Base-by-base conservation (phyloP, 2,329 filamentous ascomycete genomes). In the Botryotinia narcissicola region DNA sequence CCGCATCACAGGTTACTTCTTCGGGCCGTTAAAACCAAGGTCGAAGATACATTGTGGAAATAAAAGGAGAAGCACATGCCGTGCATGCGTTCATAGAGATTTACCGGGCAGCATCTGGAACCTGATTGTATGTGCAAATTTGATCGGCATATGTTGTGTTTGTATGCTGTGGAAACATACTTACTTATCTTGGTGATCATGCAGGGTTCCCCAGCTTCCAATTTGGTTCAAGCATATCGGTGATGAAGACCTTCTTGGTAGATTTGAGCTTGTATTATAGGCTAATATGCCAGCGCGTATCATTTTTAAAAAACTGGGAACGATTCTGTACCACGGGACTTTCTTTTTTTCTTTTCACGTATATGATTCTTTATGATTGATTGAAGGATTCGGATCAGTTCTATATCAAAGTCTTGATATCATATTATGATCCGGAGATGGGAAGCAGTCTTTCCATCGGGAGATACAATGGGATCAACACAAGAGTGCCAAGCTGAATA, bases 351-450 rank as follows among this genome's bases (percentile, higher is more conserved):
- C 64, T 40, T 42, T 42, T 44, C 66, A 32, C 48, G 5, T n/a
- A 42, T 25, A 25, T 42, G 37, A 32, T 57, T 22, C 10, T 42
- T 46, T 10, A 12, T 25, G 46, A 29, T 40, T 67, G 25, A 68
- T 14, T 22, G 37, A 32, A 59, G 48, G 8, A 22, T 57, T 42
- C 10, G 20, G 3, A 25, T 42, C 25, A 57, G 14, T 32, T 22
- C 7, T 32, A 57, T 42, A 69, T 69, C 35, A 40, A 69, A 69
- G 48, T 57, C 32, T 57, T 57, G 66, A 59, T 69, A 57, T 29
- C 18, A 57, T 57, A 18, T 69, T 25, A n/a, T 32, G 42, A 25
- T 16, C 4, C 10, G 37, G 46, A 67, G 51, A 37, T 42, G 48
- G 25, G n/a, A 68, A 42, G 48, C n/a, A 68, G 66, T 68, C 48